A percentile compares a stretch with the other conserved stretches of the same genome.
Evolutionary conservation across 2,329 filamentous ascomycete genomes (phyloP).

Genomic region (Talaromyces rugulosus): DNA sequence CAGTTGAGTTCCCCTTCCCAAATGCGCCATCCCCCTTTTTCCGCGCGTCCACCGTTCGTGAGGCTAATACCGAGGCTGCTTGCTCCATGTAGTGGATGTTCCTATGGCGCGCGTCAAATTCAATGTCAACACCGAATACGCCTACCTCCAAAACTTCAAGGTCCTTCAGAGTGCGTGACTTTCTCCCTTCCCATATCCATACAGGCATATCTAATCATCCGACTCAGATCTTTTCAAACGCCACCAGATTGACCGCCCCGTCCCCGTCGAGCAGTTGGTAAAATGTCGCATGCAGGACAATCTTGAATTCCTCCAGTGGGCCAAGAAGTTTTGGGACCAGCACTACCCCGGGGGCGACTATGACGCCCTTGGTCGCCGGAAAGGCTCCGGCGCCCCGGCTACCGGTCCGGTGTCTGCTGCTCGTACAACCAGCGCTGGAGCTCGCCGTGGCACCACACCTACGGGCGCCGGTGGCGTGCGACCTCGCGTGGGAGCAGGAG

Average conservation of each 20-base stretch:
- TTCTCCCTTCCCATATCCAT: background rate
- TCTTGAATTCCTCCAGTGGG: conserved; percentile 97
- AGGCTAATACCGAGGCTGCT: background rate
- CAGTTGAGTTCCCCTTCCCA: conserved; percentile 45
- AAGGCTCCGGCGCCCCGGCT: conserved; percentile 63
- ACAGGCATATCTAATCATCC: background rate
- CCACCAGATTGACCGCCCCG: conserved; percentile 82
- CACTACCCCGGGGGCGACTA: conserved; percentile 97
- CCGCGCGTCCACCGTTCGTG: background rate
- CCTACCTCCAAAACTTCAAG: conserved; percentile 98
- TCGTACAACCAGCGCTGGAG: conserved; percentile 46
- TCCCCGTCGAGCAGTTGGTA: conserved; percentile 81
- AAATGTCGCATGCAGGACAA: conserved; percentile 99
- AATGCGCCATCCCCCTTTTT: background rate
- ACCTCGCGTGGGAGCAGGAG: conserved; percentile 43
- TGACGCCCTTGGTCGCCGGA: conserved; percentile 80
- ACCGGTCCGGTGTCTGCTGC: conserved; percentile 35
- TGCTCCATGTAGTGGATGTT: conserved; percentile 61
- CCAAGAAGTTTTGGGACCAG: conserved; percentile 95
- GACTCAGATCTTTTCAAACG: conserved; percentile 69
- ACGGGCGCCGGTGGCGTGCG: conserved; percentile 48
- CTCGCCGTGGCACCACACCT: conserved; percentile 57
- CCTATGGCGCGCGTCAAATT: conserved; percentile 97
- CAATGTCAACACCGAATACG: conserved; percentile 95
- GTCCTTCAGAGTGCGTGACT: conserved; percentile 76